Evolutionary conservation across 371 early-diverging fungal genomes (phyloP).

Genomic region (Apophysomyces trapeziformis): DNA sequence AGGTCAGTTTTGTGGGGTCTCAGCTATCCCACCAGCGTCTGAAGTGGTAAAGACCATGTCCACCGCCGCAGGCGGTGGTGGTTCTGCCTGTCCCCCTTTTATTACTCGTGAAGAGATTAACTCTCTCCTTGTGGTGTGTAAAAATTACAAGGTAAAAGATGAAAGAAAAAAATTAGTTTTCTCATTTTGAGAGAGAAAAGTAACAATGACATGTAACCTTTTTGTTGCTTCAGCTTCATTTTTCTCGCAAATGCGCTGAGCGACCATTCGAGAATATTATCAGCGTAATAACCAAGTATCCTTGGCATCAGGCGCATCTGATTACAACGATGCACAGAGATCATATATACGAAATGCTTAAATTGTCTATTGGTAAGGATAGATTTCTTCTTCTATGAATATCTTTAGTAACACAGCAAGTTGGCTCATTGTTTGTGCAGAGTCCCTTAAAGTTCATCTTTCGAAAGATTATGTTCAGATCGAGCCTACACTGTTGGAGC

Average conservation of each 20-base stretch:
- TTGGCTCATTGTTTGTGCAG: constrained; percentile 27
- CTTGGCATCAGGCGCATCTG: constrained; percentile 72
- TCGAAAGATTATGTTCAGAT: constrained; percentile 68
- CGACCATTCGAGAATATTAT: constrained; percentile 84
- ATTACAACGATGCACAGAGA: constrained; percentile 74
- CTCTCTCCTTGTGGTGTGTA: constrained; percentile 68
- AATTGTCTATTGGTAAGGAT: constrained; percentile 50
- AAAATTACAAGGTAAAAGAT: constrained; percentile 68
- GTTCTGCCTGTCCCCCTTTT: constrained; percentile 57
- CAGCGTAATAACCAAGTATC: constrained; percentile 71
- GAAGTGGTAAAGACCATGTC: constrained; percentile 48
- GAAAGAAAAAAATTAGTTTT: not conserved
- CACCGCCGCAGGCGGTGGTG: constrained; percentile 45
- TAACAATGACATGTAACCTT: too few relatives aligned
- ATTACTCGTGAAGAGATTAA: constrained; percentile 77
- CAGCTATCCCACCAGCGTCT: constrained; percentile 42
- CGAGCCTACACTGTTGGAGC: constrained; percentile 59
- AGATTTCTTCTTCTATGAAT: not conserved
- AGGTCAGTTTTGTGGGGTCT: constrained; percentile 56
- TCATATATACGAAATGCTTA: constrained; percentile 78
- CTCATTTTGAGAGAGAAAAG: too few relatives aligned
- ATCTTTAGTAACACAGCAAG: not conserved
- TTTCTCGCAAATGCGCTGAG: constrained; percentile 78
- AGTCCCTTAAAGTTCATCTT: constrained; percentile 64
- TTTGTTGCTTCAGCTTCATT: constrained; percentile 55